A percentile compares a stretch with the other conserved stretches of the same genome.
Conservation (phyloP, 2,329 filamentous ascomycete genomes). For the Exophiala spinifera region DNA sequence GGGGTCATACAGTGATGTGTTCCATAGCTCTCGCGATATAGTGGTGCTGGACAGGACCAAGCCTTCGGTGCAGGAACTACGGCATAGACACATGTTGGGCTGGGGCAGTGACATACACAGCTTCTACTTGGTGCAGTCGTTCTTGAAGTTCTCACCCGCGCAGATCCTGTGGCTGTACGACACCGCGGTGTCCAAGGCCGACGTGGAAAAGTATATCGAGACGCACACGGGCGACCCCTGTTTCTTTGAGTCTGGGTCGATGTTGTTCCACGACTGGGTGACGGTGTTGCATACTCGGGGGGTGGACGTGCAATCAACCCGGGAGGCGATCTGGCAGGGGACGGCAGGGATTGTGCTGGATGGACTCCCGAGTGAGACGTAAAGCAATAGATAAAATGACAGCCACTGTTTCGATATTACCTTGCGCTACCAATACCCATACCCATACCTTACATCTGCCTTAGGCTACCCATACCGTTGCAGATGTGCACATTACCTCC, state of each 20-base stretch:
- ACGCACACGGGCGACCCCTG: constrained; percentile 50
- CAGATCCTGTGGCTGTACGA: constrained; percentile 59
- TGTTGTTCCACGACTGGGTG: constrained; percentile 57
- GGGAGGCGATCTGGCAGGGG: constrained; percentile 23
- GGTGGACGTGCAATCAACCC: constrained; percentile 45
- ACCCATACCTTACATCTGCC: too few species aligned
- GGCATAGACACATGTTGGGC: constrained; percentile 50
- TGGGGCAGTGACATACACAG: constrained; percentile 64
- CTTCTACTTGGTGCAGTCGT: constrained; percentile 63
- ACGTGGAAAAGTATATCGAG: constrained; percentile 55
- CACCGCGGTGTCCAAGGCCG: constrained; percentile 53
- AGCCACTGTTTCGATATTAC: neutral
- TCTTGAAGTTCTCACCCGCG: constrained; percentile 61
- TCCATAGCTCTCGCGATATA: constrained; percentile 19
- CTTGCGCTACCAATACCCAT: too few species aligned
- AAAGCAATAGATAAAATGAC: neutral
- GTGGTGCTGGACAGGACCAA: constrained; percentile 12
- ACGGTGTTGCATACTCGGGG: constrained; percentile 57
- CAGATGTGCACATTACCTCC: too few species aligned
- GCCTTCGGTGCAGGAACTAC: constrained; percentile 41
- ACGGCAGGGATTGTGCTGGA: constrained; percentile 16
- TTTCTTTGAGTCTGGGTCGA: constrained; percentile 64
- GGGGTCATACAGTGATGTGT: constrained; percentile 13
- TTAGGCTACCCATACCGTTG: too few species aligned
- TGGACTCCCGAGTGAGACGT: neutral